Base-by-base conservation (phyloP, 1,284 basidiomycete species). In the Stereum hirsutum region DNA sequence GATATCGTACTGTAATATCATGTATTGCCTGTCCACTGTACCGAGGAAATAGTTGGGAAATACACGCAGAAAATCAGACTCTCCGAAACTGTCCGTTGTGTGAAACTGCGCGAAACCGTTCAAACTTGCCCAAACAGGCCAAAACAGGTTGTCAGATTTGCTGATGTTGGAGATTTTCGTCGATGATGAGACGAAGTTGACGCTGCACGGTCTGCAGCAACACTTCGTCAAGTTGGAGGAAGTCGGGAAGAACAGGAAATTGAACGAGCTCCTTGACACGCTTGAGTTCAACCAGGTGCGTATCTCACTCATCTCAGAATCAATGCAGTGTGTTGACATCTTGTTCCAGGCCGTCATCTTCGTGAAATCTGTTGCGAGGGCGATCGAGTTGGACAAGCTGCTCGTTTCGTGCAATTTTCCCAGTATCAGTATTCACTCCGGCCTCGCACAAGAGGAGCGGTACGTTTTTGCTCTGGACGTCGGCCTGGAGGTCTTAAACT, bases 131-230 rank as follows among this genome's bases (percentile, higher is more conserved):
- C n/a, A n/a, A n/a, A n/a, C n/a, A n/a, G n/a, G n/a, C n/a, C n/a
- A n/a, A n/a, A n/a, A n/a, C n/a, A n/a, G n/a, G n/a, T n/a, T n/a
- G n/a, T n/a, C n/a, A n/a, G n/a, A n/a, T n/a, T n/a, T n/a, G n/a
- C n/a, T n/a, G n/a, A n/a, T n/a, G n/a, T 81, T 99, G 39, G 96
- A 99, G 68, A 99, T 99, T 53, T 99, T 99, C 63, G 94, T 99
- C 46, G 96, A 99, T 59, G 96, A 99, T 61, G 96, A 99, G 72
- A 96, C 96, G 46, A 99, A 99, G 68, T 69, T 99, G 47, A 99
- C 96, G 1, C 77, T 99, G 25, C 96, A 99, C 66, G 96, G 96
- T 54, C 75, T 99, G 4, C 96, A 99, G 65, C 96, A 99, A 69
- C 94, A 99, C 66, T 99, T 93, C 61, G 90, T 99, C 53, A 93